phyloP scores from a whole-genome alignment of 805 yeast species.

The Yarrowia deformans region DNA sequence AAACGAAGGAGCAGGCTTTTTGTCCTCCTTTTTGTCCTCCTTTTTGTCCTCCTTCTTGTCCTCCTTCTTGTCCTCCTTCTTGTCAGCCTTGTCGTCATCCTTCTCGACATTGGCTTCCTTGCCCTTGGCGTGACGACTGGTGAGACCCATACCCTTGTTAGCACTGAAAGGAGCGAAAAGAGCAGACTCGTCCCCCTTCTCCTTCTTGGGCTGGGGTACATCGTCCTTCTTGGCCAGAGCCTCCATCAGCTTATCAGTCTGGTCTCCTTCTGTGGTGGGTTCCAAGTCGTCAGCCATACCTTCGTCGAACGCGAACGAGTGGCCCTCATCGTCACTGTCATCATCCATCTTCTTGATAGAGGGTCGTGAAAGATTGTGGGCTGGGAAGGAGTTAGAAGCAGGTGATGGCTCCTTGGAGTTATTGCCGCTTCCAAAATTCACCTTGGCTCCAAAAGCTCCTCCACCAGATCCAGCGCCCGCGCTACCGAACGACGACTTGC shows the following conservation, averaged over 20 bases:
- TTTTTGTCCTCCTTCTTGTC: constrained; percentile 19
- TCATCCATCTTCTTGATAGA: constrained; percentile 13
- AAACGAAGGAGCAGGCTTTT: not conserved
- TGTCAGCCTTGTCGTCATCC: constrained; percentile 6
- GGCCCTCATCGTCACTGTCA: constrained; percentile 28
- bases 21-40: constrained; percentile 2
- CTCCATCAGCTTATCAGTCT: constrained; percentile 1
- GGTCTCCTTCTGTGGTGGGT: constrained; percentile 32
- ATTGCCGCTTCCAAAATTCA: constrained; percentile 7
- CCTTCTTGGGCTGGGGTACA: not conserved
- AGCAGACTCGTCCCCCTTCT: constrained; percentile 11
- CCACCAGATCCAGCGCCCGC: not conserved
- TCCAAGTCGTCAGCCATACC: constrained; percentile 30
- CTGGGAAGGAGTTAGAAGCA: not conserved
- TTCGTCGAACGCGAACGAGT: constrained; percentile 26
- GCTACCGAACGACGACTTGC: constrained; percentile 13
- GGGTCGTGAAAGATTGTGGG: not conserved
- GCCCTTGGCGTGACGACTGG: constrained; percentile 38
- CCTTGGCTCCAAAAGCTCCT: constrained; percentile 20
- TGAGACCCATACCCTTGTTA: constrained; percentile 32
- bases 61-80: constrained; percentile 16
- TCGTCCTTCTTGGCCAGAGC: not conserved
- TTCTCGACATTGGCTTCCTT: constrained; percentile 1
- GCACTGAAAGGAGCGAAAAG: not conserved
- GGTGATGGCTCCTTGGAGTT: constrained; percentile 5